Evolutionary conservation across 768 basidiomycete species (phyloP).

Genomic region (Mycena olivaceomarginata): DNA sequence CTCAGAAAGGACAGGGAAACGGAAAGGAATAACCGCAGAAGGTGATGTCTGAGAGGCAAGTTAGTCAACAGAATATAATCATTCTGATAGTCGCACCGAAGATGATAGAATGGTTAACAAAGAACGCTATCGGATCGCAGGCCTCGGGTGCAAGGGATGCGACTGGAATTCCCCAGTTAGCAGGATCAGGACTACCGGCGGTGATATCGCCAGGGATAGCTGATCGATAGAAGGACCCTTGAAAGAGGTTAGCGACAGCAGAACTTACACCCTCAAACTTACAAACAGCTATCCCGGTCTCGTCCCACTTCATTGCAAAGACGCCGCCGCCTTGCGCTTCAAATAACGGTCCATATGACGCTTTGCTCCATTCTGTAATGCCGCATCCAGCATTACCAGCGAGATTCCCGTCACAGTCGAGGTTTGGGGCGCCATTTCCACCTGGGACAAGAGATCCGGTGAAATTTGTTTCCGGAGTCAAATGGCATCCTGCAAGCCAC

Average conservation of each 20-base stretch:
- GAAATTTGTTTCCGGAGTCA: constrained; percentile 73
- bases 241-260: background rate
- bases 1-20: background rate
- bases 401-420: constrained; percentile 72
- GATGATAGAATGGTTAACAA: constrained; percentile 82
- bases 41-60: constrained; percentile 76
- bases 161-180: constrained; percentile 81
- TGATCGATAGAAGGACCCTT: constrained; percentile 90
- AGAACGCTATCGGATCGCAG: constrained; percentile 77
- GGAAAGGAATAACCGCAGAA: constrained; percentile 75
- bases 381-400: constrained; percentile 86
- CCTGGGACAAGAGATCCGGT: constrained; percentile 80
- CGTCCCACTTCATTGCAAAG: constrained; percentile 94
- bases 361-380: constrained; percentile 85
- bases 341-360: constrained; percentile 90
- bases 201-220: constrained; percentile 83
- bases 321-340: constrained; percentile 89
- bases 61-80: constrained; percentile 39
- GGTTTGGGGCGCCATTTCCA: constrained; percentile 68
- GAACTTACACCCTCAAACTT: constrained; percentile 53
- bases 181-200: constrained; percentile 77
- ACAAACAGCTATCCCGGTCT: constrained; percentile 86
- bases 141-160: constrained; percentile 72
- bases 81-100: constrained; percentile 72
- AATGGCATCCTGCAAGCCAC: constrained; percentile 68